Conservation (phyloP, 805 yeast genomes). For the Dipodascopsis uninucleata region DNA sequence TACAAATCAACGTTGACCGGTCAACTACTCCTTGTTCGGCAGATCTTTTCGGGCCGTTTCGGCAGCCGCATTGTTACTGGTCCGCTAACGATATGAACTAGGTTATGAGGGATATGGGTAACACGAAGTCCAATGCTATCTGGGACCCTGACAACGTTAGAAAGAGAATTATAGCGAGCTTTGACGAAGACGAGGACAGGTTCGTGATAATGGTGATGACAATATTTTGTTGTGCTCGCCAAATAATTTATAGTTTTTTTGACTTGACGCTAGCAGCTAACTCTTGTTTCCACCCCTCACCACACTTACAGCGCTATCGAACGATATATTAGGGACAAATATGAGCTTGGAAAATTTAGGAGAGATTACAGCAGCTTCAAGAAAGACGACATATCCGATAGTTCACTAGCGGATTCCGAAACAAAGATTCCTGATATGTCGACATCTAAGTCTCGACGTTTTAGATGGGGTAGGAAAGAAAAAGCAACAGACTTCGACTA, state of each 20-base stretch:
- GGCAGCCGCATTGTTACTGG: too few relatives aligned
- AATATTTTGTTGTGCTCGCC: background rate
- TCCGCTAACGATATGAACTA: too few relatives aligned
- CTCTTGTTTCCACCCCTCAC: too few relatives aligned
- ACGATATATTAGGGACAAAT: constrained; percentile 62
- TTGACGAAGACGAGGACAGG: constrained; percentile 57
- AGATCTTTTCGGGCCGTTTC: too few relatives aligned
- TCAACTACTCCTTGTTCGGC: too few relatives aligned
- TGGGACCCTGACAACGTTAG: constrained; percentile 72
- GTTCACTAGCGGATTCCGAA: too few relatives aligned
- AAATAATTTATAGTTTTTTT: background rate
- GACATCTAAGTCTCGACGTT: constrained; percentile 14
- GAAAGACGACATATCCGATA: constrained; percentile 7
- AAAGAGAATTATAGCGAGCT: constrained; percentile 62
- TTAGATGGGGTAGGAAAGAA: constrained; percentile 12
- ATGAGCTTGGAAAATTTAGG: constrained; percentile 58
- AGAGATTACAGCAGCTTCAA: constrained; percentile 35
- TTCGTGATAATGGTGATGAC: background rate
- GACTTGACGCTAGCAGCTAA: background rate
- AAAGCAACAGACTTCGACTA: constrained; percentile 1
- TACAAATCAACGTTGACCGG: too few relatives aligned
- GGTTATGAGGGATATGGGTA: constrained; percentile 47
- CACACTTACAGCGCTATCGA: constrained; percentile 49
- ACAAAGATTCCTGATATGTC: constrained; percentile 1
- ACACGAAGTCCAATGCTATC: constrained; percentile 51